phyloP scores from a whole-genome alignment of 2,329 filamentous ascomycete species.

The Lasiodiplodia hormozganensis region DNA sequence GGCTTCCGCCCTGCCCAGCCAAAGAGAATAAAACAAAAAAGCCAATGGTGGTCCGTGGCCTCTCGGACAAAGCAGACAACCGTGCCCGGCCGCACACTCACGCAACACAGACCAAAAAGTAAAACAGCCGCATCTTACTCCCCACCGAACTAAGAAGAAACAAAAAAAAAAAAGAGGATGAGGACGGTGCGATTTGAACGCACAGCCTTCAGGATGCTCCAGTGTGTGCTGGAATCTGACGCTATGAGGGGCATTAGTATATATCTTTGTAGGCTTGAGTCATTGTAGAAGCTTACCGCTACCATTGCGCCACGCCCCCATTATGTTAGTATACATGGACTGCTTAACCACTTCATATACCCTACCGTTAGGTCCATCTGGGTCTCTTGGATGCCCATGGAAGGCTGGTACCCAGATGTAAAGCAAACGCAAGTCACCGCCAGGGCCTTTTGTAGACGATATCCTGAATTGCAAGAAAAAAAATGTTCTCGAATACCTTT shows the following conservation, averaged over 20 bases:
- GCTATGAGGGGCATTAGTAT: constrained; percentile 6
- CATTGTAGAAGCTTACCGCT: background rate
- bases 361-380: background rate
- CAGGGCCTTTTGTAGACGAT: background rate
- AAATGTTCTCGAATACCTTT: background rate
- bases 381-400: background rate
- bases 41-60: background rate
- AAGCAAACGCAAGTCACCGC: background rate
- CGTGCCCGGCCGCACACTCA: background rate
- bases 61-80: background rate
- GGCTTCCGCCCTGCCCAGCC: background rate
- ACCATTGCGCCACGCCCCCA: constrained; percentile 24
- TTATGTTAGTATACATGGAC: background rate
- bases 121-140: background rate
- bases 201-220: constrained; percentile 18
- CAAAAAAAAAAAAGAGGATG: background rate
- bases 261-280: background rate
- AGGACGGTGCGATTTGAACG: constrained; percentile 25
- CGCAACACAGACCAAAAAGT: background rate
- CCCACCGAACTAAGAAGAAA: background rate
- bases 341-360: background rate
- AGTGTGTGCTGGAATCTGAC: constrained; percentile 18
- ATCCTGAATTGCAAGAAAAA: too few species aligned
- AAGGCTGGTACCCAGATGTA: background rate
- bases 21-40: background rate